Base-by-base conservation (phyloP, 176 grass and related monocot genomes). In the Metroxylon sagu region DNA sequence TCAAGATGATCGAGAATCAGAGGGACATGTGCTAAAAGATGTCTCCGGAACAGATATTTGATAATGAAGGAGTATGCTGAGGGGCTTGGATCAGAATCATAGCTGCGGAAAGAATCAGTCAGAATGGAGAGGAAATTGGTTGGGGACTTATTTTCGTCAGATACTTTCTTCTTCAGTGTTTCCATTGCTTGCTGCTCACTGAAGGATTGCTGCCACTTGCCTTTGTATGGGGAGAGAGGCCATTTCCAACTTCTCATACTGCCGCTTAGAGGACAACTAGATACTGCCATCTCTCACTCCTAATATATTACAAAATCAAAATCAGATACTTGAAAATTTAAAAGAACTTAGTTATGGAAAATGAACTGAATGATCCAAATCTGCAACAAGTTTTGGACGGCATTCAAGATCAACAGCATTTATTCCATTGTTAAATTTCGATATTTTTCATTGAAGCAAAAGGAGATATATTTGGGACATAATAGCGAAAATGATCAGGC, bases 21-120 rank as follows among this genome's bases (percentile, higher is more conserved):
- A 60, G 55, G 35, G 4, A 71, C 28, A 21, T 60, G 39, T 5
- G 10, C 17, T 12, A 60, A 16, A 35, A 71, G 43, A 51, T 48
- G 56, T 4, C 48, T 48, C 12, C 7, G 16, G 19, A 60, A 71
- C 4, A 71, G 28, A 39, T 68, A 39, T 16, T 16, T 54, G 29
- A 68, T 68, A 16, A 68, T 6, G 52, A 68, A 68, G 28, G 65
- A 54, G 52, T 68, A 68, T 3, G 65, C 65, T 5, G 52, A 54
- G 19, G 65, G 51, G 26, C 26, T 68, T 7, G 29, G 65, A 19
- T 54, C 18, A 6, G 52, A 17, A 4, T 56, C 18, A 52, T 68
- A 68, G 65, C 52, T 54, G 8, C 52, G 52, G 26, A 68, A 68
- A 14, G 52, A 68, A 55, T 39, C 26, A 17, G 19, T 51, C 43